Percentiles rank a stretch among this genome's conserved stretches.
These are phyloP conservation scores for Annulohypoxylon bovei DNA, from an alignment of 495 filamentous ascomycete species.

Conservation along the genomic window DNA sequence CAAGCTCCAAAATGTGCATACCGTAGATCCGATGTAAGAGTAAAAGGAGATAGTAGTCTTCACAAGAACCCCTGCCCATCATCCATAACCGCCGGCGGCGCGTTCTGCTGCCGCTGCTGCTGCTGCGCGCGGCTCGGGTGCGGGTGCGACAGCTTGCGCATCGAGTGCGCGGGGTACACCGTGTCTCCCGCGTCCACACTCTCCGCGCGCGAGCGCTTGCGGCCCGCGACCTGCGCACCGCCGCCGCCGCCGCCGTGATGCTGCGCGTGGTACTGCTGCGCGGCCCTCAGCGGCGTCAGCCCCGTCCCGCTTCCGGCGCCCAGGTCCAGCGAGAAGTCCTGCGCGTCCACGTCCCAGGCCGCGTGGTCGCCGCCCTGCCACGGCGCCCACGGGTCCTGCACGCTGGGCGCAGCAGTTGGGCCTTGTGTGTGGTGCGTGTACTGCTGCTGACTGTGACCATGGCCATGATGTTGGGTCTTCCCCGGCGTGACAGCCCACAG, in stretches of 20 bases:
- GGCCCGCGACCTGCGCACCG: constrained; percentile 19
- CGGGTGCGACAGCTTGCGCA: constrained; percentile 45
- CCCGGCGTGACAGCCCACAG: not conserved
- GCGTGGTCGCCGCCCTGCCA: constrained; percentile 24
- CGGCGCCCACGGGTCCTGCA: constrained; percentile 19
- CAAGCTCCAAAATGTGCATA: constrained; percentile 4
- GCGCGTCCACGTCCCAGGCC: constrained; percentile 25
- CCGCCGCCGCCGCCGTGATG: not conserved
- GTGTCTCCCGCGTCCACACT: constrained; percentile 35
- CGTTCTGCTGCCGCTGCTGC: constrained; percentile 6
- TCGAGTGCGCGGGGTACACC: constrained; percentile 40
- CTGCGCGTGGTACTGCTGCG: not conserved
- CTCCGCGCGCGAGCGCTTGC: constrained; percentile 42
- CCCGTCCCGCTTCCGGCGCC: not conserved
- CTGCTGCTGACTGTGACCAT: too few species aligned
- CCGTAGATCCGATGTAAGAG: not conserved
- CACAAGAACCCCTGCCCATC: constrained; percentile 31
- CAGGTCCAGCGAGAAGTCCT: constrained; percentile 26
- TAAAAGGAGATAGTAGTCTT: not conserved
- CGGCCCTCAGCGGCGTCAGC: constrained; percentile 10
- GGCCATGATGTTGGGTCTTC: constrained; percentile 9
- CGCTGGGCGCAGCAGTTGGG: not conserved
- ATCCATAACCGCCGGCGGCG: constrained; percentile 44
- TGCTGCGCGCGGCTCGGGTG: constrained; percentile 19
- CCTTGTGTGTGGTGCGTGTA: constrained; percentile 3